Base-by-base conservation (phyloP, 1,284 basidiomycete species). In the Ganoderma lingzhi region DNA sequence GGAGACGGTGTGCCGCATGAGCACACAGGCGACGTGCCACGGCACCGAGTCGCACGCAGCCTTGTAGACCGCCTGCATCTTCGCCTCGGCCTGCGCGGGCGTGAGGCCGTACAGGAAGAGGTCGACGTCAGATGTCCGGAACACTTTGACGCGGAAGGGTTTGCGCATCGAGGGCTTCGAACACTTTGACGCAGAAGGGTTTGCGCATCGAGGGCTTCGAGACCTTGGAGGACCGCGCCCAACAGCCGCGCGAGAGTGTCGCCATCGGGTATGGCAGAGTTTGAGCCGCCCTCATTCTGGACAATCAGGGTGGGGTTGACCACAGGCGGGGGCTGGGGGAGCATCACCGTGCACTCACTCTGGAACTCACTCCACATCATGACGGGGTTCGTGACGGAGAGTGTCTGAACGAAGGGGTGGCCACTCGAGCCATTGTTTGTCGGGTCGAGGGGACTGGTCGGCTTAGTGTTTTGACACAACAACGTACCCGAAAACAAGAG, bases 21-120 rank as follows among this genome's bases (percentile, higher is more conserved):
- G 84, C 67, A 90, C 84, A 67, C 88, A 89, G 23, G 87, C 89
- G 14, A 88, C 86, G 74, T 89, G 88, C 88, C 88, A 90, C 32
- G 88, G 88, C 32, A 90, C 84, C 2, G 87, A 87, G 74, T 89
- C 87, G 35, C 87, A 81, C 19, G 90, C 86, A 5, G 88, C 88
- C 73, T 89, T 85, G 73, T 87, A 90, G 42, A 90, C 88, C 28
- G 78, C 71, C 53, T 83, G 79, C 71, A 88, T 88, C 81, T 89
- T 89, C 61, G 76, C 82, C 73, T 90, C 88, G 0, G 88, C 88
- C 84, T 89, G 82, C 68, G 85, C 86, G 23, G 84, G 79, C 15
- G 82, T 85, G 76, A 90, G 74, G 1, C 87, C 88, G 81, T 86
- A 89, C 56, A 90, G 77, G 74, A 90, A 90, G 12, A 90, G 77